These are phyloP conservation scores for Colletotrichum scovillei DNA, from an alignment of 2,329 filamentous ascomycete species.

Conservation along the genomic window DNA sequence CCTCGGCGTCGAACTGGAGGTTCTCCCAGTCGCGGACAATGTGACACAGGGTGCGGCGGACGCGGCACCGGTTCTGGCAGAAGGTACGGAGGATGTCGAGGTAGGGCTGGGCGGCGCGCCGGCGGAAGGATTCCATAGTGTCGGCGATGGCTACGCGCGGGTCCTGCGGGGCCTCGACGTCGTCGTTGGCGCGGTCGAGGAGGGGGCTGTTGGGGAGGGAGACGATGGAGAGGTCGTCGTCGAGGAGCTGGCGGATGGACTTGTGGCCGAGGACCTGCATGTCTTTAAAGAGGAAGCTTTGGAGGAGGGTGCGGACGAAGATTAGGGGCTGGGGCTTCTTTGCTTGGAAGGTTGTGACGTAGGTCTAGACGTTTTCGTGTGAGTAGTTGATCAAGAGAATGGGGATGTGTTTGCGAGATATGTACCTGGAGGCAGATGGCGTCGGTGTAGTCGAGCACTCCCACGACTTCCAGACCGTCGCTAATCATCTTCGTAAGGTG, in stretches of 20 bases:
- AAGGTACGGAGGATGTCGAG: constrained; percentile 85
- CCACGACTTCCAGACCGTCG: constrained; percentile 76
- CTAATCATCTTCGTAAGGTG: constrained; percentile 78
- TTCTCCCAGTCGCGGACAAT: constrained; percentile 85
- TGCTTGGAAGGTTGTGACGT: constrained; percentile 79
- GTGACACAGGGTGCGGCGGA: constrained; percentile 90
- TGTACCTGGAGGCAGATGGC: constrained; percentile 76
- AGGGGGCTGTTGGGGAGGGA: constrained; percentile 79
- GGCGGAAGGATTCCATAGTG: constrained; percentile 77
- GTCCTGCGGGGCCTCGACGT: constrained; percentile 79
- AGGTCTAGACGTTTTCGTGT: constrained; percentile 63
- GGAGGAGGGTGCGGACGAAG: constrained; percentile 83
- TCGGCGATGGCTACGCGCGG: constrained; percentile 78
- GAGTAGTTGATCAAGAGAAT: not conserved
- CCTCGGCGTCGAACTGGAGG: constrained; percentile 84
- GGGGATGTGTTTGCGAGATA: not conserved
- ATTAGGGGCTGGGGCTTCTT: constrained; percentile 85
- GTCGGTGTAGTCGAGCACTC: constrained; percentile 75
- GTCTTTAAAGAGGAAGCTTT: constrained; percentile 79
- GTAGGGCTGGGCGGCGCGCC: constrained; percentile 75
- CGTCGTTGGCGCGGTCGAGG: constrained; percentile 79
- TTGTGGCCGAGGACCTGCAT: constrained; percentile 76
- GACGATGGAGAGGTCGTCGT: constrained; percentile 83
- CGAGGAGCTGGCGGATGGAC: constrained; percentile 79
- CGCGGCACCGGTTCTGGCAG: constrained; percentile 90